Percentiles rank a stretch among this genome's conserved stretches.
These are phyloP conservation scores for Zizania latifolia DNA, from an alignment of 176 grass and related monocot species.

Conservation along the genomic window DNA sequence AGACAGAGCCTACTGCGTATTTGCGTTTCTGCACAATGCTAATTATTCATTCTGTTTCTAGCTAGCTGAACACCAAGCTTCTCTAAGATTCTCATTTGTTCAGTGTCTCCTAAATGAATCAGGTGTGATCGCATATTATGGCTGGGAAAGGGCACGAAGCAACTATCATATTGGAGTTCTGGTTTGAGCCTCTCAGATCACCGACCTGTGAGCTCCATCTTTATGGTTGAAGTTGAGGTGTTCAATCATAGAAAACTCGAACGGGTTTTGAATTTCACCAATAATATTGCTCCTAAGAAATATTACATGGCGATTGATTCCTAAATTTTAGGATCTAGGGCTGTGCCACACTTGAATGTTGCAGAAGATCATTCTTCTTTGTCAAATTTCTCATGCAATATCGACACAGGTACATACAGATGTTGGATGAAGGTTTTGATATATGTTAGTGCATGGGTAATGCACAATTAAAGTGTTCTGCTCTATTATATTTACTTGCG, in stretches of 20 bases:
- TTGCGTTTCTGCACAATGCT: not conserved
- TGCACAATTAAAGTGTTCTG: not conserved
- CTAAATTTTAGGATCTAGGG: not conserved
- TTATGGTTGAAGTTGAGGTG: constrained; percentile 55
- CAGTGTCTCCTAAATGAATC: constrained; percentile 15
- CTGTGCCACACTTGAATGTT: not conserved
- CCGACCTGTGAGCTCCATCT: constrained; percentile 45
- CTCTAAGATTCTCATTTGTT: constrained; percentile 1
- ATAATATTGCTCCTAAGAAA: not conserved
- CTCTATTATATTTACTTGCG: not conserved
- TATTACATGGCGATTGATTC: not conserved
- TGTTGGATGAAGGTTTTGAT: not conserved
- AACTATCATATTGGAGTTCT: constrained; percentile 53
- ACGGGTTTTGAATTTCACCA: no score
- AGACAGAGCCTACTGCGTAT: not conserved
- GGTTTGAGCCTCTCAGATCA: constrained; percentile 56
- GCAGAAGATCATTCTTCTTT: not conserved
- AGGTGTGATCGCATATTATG: constrained; percentile 68
- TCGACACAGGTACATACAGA: not conserved
- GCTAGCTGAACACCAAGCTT: not conserved
- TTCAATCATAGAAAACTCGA: no score
- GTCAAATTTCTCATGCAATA: not conserved
- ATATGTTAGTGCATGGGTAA: not conserved
- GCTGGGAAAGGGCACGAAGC: constrained; percentile 56
- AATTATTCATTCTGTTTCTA: not conserved